A percentile compares a stretch with the other conserved stretches of the same genome.
Conservation (phyloP, 805 yeast species). For the Yarrowia sp. region DNA sequence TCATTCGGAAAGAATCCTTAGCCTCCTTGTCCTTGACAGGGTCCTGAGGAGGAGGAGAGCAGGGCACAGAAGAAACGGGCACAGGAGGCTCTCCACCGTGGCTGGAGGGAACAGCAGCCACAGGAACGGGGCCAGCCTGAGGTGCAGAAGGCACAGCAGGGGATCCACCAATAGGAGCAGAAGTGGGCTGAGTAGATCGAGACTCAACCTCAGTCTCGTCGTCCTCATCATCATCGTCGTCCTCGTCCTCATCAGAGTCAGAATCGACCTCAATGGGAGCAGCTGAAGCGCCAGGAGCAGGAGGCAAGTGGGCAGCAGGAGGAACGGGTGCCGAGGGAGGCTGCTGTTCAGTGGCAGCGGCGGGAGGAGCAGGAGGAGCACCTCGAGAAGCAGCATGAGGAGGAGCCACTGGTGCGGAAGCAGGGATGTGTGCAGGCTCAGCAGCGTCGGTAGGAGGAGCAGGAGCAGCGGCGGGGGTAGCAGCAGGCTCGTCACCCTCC, state of each 20-base stretch:
- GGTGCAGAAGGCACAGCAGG: constrained; percentile 8
- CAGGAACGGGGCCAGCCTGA: constrained; percentile 2
- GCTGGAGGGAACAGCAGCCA: background rate
- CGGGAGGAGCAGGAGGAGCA: constrained; percentile 9
- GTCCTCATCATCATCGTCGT: background rate
- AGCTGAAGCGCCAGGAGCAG: constrained; percentile 2
- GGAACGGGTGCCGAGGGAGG: constrained; percentile 35
- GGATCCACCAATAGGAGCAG: constrained; percentile 12
- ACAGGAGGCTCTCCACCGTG: constrained; percentile 31
- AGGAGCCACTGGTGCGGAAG: constrained; percentile 18
- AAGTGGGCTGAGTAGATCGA: constrained; percentile 13
- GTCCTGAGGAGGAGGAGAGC: constrained; percentile 31
- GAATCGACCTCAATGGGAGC: constrained; percentile 32
- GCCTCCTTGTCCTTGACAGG: constrained; percentile 18
- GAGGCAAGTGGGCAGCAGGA: constrained; percentile 5
- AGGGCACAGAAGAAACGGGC: constrained; percentile 30
- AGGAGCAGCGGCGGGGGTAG: background rate
- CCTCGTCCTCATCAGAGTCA: background rate
- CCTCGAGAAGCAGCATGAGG: constrained; percentile 1
- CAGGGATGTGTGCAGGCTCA: constrained; percentile 4
- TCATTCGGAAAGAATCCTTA: constrained; percentile 29
- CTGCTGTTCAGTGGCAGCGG: background rate
- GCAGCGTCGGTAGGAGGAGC: background rate
- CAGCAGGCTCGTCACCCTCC: constrained; percentile 40
- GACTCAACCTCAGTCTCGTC: constrained; percentile 39